phyloP scores from a whole-genome alignment of 495 filamentous ascomycete genomes.

The Penicillium fimorum region DNA sequence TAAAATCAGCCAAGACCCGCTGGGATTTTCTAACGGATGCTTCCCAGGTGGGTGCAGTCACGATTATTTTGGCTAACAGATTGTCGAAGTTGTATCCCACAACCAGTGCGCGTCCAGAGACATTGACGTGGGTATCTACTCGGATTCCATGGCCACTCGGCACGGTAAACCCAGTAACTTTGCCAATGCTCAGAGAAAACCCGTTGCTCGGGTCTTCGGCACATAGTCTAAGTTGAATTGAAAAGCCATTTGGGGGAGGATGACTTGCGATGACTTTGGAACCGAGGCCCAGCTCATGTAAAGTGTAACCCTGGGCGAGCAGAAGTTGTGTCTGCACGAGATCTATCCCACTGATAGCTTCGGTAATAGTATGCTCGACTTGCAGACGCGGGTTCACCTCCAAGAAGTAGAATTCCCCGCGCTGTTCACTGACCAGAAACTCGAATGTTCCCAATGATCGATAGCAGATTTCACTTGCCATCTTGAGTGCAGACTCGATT shows the following conservation, averaged over 20 bases:
- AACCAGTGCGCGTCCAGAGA: conserved; percentile 31
- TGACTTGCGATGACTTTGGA: conserved; percentile 22
- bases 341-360: conserved; percentile 55
- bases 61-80: conserved; percentile 60
- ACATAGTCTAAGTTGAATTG: conserved; percentile 58
- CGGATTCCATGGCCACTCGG: conserved; percentile 57
- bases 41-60: conserved; percentile 53
- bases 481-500: conserved; percentile 39
- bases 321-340: conserved; percentile 55
- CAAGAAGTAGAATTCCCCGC: conserved; percentile 58
- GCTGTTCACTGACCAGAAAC: conserved; percentile 58
- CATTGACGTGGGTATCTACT: conserved; percentile 52
- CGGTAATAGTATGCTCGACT: conserved; percentile 56
- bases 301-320: conserved; percentile 50
- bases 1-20: conserved; percentile 53
- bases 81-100: conserved; percentile 59
- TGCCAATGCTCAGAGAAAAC: conserved; percentile 58
- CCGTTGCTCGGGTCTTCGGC: conserved; percentile 54
- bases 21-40: conserved; percentile 51
- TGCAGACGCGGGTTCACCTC: conserved; percentile 64
- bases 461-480: conserved; percentile 50
- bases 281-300: conserved; percentile 43
- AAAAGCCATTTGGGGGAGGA: conserved; percentile 38
- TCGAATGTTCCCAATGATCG: conserved; percentile 59
- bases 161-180: conserved; percentile 50